phyloP scores from a whole-genome alignment of 169 alveolate genomes.

The Cryptosporidium viatorum region DNA sequence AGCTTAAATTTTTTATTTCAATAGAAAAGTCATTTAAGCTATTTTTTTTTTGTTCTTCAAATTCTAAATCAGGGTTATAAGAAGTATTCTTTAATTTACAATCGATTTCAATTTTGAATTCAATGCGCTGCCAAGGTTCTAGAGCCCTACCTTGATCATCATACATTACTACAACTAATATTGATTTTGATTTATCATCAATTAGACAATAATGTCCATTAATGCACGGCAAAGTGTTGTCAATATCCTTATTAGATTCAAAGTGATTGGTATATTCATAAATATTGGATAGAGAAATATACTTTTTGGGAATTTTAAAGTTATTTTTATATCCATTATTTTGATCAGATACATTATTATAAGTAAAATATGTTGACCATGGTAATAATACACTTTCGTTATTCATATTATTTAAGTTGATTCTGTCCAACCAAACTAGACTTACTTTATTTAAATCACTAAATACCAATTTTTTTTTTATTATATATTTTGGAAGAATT shows the following conservation, averaged over 20 bases:
- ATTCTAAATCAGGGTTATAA: not conserved
- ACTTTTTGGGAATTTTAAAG: constrained; percentile 8
- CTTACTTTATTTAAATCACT: not conserved
- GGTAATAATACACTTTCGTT: not conserved
- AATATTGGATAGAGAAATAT: not conserved
- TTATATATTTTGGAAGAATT: constrained; percentile 36
- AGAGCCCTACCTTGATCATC: constrained; percentile 20
- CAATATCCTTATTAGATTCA: not conserved
- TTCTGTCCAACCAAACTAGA: constrained; percentile 42
- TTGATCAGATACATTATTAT: constrained; percentile 9
- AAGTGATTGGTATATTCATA: not conserved
- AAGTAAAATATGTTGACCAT: not conserved
- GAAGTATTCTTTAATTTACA: not conserved
- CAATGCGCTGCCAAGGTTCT: constrained; percentile 61
- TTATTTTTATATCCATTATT: not conserved
- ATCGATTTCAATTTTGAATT: constrained; percentile 21
- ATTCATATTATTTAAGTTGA: not conserved
- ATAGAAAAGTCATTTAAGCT: not conserved
- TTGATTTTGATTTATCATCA: constrained; percentile 7
- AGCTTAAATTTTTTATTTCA: constrained; percentile 1
- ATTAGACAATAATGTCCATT: constrained; percentile 15
- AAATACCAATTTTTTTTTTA: constrained; percentile 29
- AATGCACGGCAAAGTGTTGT: constrained; percentile 29
- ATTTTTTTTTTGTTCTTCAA: not conserved
- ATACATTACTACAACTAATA: constrained; percentile 7